Conservation (phyloP, 768 basidiomycete species). For the Rhizopogon vinicolor region DNA sequence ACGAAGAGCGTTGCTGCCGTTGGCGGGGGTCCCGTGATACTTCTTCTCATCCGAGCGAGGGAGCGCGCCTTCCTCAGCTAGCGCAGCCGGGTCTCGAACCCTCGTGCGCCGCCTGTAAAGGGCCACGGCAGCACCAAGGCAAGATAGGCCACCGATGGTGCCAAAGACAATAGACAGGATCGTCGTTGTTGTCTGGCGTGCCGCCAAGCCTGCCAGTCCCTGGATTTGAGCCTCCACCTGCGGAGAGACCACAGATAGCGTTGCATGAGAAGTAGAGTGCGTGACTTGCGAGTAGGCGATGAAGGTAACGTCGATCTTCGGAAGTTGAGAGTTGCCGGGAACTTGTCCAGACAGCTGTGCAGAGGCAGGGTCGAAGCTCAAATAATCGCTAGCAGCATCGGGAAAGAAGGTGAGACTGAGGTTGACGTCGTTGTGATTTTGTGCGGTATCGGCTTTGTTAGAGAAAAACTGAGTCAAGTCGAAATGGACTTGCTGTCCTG, state of each 20-base stretch:
- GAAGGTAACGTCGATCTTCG: slow-evolving; percentile 50
- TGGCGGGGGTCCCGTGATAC: slow-evolving; percentile 56
- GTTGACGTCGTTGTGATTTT: slow-evolving; percentile 38
- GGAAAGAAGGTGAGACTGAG: slow-evolving; percentile 57
- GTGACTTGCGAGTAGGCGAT: slow-evolving; percentile 63
- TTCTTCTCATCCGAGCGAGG: slow-evolving; percentile 57
- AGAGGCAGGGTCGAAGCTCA: slow-evolving; percentile 45
- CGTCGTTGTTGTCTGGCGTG: slow-evolving; percentile 47
- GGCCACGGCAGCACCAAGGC: slow-evolving; percentile 52
- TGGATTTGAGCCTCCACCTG: slow-evolving; percentile 31
- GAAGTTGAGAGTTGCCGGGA: slow-evolving; percentile 38
- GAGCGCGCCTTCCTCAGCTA: slow-evolving; percentile 52
- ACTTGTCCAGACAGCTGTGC: slow-evolving; percentile 53
- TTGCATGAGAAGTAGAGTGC: slow-evolving; percentile 69
- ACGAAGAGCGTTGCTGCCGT: slow-evolving; percentile 6
- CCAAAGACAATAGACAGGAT: slow-evolving; percentile 62
- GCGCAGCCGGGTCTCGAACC: slow-evolving; percentile 57
- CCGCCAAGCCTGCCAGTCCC: slow-evolving; percentile 31
- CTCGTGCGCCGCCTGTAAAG: slow-evolving; percentile 49
- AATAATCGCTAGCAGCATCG: slow-evolving; percentile 38
- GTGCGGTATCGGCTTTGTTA: slow-evolving; percentile 31
- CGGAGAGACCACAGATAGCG: slow-evolving; percentile 44
- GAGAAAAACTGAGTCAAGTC: slow-evolving; percentile 53
- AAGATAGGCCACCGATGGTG: slow-evolving; percentile 52
- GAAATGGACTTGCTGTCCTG: slow-evolving; percentile 48